Evolutionary conservation across 2,329 filamentous ascomycete genomes (phyloP).

Genomic region (Phialemoniopsis sp.): DNA sequence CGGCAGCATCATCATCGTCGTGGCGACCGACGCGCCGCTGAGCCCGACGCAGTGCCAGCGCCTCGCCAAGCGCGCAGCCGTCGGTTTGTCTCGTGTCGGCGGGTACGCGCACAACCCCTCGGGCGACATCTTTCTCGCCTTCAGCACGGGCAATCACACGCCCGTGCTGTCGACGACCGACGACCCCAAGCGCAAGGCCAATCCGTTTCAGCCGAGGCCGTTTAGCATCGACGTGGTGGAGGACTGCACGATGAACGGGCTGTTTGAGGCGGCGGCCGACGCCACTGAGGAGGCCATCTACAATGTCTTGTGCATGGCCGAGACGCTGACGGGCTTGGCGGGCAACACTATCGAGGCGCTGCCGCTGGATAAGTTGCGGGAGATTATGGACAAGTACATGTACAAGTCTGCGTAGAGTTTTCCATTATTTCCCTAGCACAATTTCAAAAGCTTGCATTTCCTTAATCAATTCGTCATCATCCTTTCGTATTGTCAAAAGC

Average conservation of each 20-base stretch:
- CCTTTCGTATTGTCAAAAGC: too few relatives aligned
- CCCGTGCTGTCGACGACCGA: constrained; percentile 32
- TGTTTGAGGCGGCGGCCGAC: constrained; percentile 60
- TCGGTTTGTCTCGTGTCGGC: constrained; percentile 57
- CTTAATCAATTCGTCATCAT: too few relatives aligned
- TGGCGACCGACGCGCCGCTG: constrained; percentile 42
- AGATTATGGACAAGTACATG: constrained; percentile 14
- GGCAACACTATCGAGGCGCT: constrained; percentile 22
- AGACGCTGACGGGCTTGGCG: constrained; percentile 51
- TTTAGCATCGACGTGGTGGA: constrained; percentile 27
- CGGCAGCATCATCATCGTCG: constrained; percentile 56
- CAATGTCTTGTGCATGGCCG: constrained; percentile 59
- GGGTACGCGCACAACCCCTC: constrained; percentile 58
- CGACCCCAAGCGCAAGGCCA: constrained; percentile 23
- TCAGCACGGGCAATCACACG: constrained; percentile 56
- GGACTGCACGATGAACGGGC: constrained; percentile 54
- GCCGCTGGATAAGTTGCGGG: constrained; percentile 11
- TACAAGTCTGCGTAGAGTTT: too few relatives aligned
- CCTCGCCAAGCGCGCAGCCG: constrained; percentile 35
- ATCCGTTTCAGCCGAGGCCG: constrained; percentile 30
- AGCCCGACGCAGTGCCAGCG: constrained; percentile 29
- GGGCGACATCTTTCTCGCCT: constrained; percentile 64
- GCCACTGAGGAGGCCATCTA: constrained; percentile 63
- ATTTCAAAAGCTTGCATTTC: too few relatives aligned
- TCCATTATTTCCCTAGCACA: too few relatives aligned